Evolutionary conservation across 352 stramenopile genomes (phyloP).

Genomic region (Phytophthora foliorum): DNA sequence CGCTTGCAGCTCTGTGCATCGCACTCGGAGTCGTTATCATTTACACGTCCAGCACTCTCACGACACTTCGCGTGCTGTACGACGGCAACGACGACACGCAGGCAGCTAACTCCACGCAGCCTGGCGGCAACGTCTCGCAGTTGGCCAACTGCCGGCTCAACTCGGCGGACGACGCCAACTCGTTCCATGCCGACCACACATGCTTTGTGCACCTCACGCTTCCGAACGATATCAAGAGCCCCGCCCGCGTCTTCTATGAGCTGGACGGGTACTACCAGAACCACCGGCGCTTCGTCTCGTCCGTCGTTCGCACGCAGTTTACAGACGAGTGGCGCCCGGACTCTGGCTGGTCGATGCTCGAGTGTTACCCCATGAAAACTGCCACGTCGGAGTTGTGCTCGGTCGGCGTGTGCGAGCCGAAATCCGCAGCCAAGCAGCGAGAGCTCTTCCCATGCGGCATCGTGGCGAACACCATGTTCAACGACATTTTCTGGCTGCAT

Average conservation of each 20-base stretch:
- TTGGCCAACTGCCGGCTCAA: slow-evolving; percentile 66
- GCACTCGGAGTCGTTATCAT: slow-evolving; percentile 61
- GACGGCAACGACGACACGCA: slow-evolving; percentile 42
- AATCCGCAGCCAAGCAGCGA: slow-evolving; percentile 36
- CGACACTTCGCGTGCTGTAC: slow-evolving; percentile 72
- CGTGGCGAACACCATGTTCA: slow-evolving; percentile 86
- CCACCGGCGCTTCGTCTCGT: slow-evolving; percentile 80
- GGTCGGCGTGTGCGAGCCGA: slow-evolving; percentile 44
- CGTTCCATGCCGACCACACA: slow-evolving; percentile 79
- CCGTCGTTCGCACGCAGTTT: slow-evolving; percentile 72
- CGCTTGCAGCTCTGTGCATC: slow-evolving; percentile 51
- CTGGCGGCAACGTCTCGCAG: slow-evolving; percentile 44
- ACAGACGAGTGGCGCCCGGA: slow-evolving; percentile 62
- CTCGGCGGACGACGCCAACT: slow-evolving; percentile 51
- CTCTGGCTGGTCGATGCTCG: slow-evolving; percentile 36
- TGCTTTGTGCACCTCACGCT: slow-evolving; percentile 76
- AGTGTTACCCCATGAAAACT: slow-evolving; percentile 63
- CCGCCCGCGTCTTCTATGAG: slow-evolving; percentile 72
- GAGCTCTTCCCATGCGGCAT: slow-evolving; percentile 78
- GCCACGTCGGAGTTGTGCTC: slow-evolving; percentile 49
- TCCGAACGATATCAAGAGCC: slow-evolving; percentile 45
- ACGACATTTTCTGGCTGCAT: slow-evolving; percentile 89
- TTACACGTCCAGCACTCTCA: slow-evolving; percentile 56
- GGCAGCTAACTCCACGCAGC: slow-evolving; percentile 32
- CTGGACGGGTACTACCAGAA: slow-evolving; percentile 74